These are phyloP conservation scores for Auxenochlorella protothecoides DNA, from an alignment of 139 green algal species.

Conservation along the genomic window DNA sequence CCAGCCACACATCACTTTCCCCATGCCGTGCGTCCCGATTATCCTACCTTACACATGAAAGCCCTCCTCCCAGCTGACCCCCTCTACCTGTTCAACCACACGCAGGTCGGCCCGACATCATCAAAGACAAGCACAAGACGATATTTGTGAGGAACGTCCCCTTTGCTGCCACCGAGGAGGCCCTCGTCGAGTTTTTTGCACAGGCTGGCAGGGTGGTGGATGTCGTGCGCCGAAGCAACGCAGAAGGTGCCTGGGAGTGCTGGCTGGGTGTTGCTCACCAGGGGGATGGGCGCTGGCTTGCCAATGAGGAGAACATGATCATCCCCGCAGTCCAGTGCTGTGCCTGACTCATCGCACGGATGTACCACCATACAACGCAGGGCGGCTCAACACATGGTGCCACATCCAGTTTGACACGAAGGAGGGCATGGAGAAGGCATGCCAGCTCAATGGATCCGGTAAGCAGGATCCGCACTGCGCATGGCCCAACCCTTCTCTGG, in stretches of 20 bases:
- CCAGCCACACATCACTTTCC: too few species aligned
- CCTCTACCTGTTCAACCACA: too few species aligned
- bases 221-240: conserved; percentile 30
- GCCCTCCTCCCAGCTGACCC: too few species aligned
- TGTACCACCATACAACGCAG: conserved; percentile 10
- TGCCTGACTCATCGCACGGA: not conserved
- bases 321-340: too few species aligned
- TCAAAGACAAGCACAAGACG: conserved; percentile 50
- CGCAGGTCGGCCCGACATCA: conserved; percentile 28
- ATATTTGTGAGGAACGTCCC: conserved; percentile 68
- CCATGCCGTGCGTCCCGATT: too few species aligned
- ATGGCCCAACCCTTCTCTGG: too few species aligned
- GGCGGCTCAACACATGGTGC: conserved; percentile 40
- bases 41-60: too few species aligned
- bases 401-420: conserved; percentile 52
- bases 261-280: conserved; percentile 1
- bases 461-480: too few species aligned
- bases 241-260: conserved; percentile 13
- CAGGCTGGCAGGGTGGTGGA: conserved; percentile 51
- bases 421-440: conserved; percentile 37
- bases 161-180: conserved; percentile 47
- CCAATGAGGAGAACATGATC: too few species aligned
- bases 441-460: conserved; percentile 33
- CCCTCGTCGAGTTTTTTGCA: conserved; percentile 56
- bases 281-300: too few species aligned